phyloP scores from a whole-genome alignment of 192 early-diverging fungal genomes.

The Lobosporangium transversale region DNA sequence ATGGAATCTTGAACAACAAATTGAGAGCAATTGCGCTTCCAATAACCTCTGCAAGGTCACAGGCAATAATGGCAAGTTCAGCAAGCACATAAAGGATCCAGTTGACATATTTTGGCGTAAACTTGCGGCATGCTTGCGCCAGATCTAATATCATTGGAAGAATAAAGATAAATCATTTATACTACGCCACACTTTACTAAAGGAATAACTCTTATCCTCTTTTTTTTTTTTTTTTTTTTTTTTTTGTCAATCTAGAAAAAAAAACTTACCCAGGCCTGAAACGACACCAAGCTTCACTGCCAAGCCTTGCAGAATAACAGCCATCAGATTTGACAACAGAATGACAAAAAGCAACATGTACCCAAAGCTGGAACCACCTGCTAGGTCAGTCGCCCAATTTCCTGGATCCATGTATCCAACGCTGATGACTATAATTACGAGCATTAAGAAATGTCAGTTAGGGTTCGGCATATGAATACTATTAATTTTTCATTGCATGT shows the following conservation, averaged over 20 bases:
- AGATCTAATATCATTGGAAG: constrained; percentile 60
- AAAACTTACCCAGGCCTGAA: constrained; percentile 63
- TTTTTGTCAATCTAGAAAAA: neutral
- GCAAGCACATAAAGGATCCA: constrained; percentile 74
- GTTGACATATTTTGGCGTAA: constrained; percentile 69
- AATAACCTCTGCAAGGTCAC: constrained; percentile 87
- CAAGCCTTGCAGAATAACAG: constrained; percentile 79
- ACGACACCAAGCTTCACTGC: constrained; percentile 82
- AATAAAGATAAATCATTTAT: neutral
- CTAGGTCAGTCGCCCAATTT: constrained; percentile 87
- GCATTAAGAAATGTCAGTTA: neutral
- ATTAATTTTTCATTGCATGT: neutral
- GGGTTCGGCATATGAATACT: no score
- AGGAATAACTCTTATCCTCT: neutral
- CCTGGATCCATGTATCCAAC: constrained; percentile 85
- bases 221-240: constrained; percentile 6
- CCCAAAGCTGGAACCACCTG: constrained; percentile 78
- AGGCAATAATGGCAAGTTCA: constrained; percentile 83
- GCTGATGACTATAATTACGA: constrained; percentile 51
- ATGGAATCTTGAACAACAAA: constrained; percentile 74
- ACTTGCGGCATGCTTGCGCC: constrained; percentile 72
- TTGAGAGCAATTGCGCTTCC: constrained; percentile 86
- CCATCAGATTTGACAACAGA: constrained; percentile 78
- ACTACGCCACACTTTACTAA: neutral
- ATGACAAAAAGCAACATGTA: constrained; percentile 81